Percentiles rank a stretch among this genome's conserved stretches.
Conservation (phyloP, 2,329 filamentous ascomycete genomes). For the Chaetomium sp. region DNA sequence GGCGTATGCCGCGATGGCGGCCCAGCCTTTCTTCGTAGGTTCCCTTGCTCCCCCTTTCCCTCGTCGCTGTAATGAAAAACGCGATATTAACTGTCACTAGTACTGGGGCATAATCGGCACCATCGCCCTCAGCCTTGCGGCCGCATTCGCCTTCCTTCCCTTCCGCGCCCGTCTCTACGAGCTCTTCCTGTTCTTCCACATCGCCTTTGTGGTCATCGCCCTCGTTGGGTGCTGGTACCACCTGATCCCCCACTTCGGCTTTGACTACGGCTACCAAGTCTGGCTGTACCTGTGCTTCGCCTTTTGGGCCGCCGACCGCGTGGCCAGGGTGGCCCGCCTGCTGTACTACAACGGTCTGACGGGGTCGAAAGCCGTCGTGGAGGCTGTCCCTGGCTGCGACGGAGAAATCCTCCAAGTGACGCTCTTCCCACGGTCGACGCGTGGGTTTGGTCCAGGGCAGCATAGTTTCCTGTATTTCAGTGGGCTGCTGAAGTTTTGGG, state of each 20-base stretch:
- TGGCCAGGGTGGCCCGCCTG: background rate
- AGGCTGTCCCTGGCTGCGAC: background rate
- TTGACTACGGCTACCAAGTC: slow-evolving; percentile 1
- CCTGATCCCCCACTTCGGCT: background rate
- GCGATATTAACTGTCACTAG: background rate
- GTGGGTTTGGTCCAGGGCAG: background rate
- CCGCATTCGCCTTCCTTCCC: background rate
- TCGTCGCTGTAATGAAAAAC: background rate
- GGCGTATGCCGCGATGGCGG: background rate
- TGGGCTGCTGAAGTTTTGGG: background rate
- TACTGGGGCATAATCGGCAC: slow-evolving; percentile 3
- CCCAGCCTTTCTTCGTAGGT: too few relatives aligned
- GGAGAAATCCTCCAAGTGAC: background rate
- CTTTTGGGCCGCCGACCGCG: slow-evolving; percentile 1
- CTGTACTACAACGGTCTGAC: background rate
- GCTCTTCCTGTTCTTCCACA: background rate
- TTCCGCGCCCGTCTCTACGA: background rate
- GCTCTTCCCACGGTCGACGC: background rate
- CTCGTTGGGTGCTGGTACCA: slow-evolving; percentile 3
- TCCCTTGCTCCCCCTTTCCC: too few relatives aligned
- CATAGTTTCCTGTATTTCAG: background rate
- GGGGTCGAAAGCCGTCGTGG: too few relatives aligned
- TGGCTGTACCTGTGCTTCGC: slow-evolving; percentile 5
- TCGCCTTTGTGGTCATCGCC: background rate
- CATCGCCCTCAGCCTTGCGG: background rate